Percentiles rank a stretch among this genome's conserved stretches.
These are phyloP conservation scores for Phytophthora sansomeana DNA, from an alignment of 352 stramenopile genomes.

Conservation along the genomic window DNA sequence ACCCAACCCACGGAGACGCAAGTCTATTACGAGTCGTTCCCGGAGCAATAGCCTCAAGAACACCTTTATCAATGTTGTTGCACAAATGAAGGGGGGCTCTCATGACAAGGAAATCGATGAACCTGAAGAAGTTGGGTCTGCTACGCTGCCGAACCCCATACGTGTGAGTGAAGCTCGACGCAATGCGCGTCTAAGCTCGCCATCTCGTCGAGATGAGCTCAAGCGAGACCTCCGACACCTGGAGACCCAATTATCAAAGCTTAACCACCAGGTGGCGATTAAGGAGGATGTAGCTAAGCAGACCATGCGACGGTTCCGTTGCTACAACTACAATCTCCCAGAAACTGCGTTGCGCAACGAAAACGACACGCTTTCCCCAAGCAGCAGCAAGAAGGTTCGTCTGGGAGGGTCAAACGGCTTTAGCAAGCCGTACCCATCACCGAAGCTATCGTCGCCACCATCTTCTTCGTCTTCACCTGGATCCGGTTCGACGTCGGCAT, in stretches of 20 bases:
- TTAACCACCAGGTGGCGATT: slow-evolving; percentile 68
- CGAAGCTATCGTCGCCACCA: slow-evolving; percentile 45
- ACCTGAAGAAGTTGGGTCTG: slow-evolving; percentile 35
- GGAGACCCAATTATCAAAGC: slow-evolving; percentile 64
- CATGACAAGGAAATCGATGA: slow-evolving; percentile 48
- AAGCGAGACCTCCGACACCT: slow-evolving; percentile 66
- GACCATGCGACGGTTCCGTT: slow-evolving; percentile 70
- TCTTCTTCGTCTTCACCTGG: slow-evolving; percentile 43
- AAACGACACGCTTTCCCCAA: slow-evolving; percentile 57
- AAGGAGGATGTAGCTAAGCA: slow-evolving; percentile 72
- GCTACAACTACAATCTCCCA: slow-evolving; percentile 87
- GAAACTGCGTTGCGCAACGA: slow-evolving; percentile 59
- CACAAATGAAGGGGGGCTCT: slow-evolving; percentile 54
- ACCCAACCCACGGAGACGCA: slow-evolving; percentile 54
- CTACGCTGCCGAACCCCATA: slow-evolving; percentile 42
- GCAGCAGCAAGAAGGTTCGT: slow-evolving; percentile 34
- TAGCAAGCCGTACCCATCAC: slow-evolving; percentile 38
- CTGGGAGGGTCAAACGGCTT: slow-evolving; percentile 18
- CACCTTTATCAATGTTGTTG: slow-evolving; percentile 69
- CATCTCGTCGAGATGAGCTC: slow-evolving; percentile 56
- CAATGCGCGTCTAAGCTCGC: slow-evolving; percentile 33
- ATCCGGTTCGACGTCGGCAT: slow-evolving; percentile 39
- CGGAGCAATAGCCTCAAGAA: slow-evolving; percentile 78
- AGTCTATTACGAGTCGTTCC: slow-evolving; percentile 64
- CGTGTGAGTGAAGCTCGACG: slow-evolving; percentile 34